Evolutionary conservation across 202 grass and related monocot species (phyloP).

Genomic region (Eragrostis tef): DNA sequence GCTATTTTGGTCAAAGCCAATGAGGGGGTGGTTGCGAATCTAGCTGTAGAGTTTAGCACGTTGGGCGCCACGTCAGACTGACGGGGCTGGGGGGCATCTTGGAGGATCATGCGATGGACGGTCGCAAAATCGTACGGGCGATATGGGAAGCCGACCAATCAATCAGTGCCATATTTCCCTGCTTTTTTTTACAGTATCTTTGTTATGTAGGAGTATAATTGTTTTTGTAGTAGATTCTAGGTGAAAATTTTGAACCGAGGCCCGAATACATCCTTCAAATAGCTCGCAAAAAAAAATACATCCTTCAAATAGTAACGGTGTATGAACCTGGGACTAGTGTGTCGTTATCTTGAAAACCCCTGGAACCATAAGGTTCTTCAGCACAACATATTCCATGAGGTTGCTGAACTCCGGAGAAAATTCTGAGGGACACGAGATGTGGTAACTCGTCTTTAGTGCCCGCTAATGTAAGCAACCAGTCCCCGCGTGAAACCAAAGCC

Average conservation of each 20-base stretch:
- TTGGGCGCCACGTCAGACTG: conserved; percentile 44
- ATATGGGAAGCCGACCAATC: background rate
- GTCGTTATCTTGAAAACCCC: no score
- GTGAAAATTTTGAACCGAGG: no score
- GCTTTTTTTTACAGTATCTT: no score
- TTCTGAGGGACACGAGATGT: background rate
- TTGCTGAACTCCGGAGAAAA: background rate
- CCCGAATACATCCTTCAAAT: no score
- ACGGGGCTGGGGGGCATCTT: conserved; percentile 34
- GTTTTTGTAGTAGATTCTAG: no score
- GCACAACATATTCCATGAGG: background rate
- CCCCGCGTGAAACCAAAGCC: background rate
- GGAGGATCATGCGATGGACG: background rate
- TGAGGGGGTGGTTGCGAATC: background rate
- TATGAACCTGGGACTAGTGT: no score
- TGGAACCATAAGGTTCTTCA: no score
- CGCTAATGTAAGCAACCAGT: background rate
- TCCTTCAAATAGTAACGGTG: no score
- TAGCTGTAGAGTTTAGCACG: conserved; percentile 12
- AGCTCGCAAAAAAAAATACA: no score
- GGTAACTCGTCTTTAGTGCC: background rate
- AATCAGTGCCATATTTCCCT: no score
- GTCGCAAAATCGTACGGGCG: background rate
- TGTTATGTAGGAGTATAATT: no score
- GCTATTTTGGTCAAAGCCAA: conserved; percentile 37